Base-by-base conservation (phyloP, 108 stramenopile species). In the Fragilariopsis cylindrus region DNA sequence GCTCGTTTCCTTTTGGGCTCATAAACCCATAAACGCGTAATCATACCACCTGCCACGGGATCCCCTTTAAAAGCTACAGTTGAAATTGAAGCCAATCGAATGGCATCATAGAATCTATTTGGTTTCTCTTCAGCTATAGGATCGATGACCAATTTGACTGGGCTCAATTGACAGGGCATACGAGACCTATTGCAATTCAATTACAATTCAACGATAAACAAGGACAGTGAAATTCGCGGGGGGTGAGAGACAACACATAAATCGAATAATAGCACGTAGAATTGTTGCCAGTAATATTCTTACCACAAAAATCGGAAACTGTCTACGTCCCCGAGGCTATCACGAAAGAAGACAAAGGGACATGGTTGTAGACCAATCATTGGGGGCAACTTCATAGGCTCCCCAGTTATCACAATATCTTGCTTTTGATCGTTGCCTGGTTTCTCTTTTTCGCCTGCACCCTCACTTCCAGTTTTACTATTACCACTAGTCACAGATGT, bases 261-360 rank as follows among this genome's bases (percentile, higher is more conserved):
- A 53, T 15, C 52, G 52, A 53, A 53, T 15, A 15, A 12, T 12
- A 53, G 30, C 30, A 30, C 30, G 30, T 30, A 30, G 30, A 30
- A 30, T 12, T 53, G 52, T 15, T n/a, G 15, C 15, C 52, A 53
- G 52, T 15, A 53, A 53, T 12, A n/a, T 6, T 4, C 65, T 65
- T 65, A 65, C 92, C 92, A 93, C 21, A 91, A 77, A 66, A 87
- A 89, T 16, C 81, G 74, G 63, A 93, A 93, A n/a, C 85, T 74
- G 30, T 74, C 76, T 4, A 70, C 53, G 69, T 93, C 90, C 7
- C 92, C 92, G 58, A 72, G 72, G 50, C 84, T 76, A 57, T 85
- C 84, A 1, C 76, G 69, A 71, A 88, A 91, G 75, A 90, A 91
- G 19, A 91, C 87, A 63, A 94, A 79, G 40, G 90, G 92, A 69